A percentile compares a stretch with the other conserved stretches of the same genome.
These are phyloP conservation scores for Aspergillus sp. DNA, from an alignment of 2,329 filamentous ascomycete genomes.

Conservation along the genomic window DNA sequence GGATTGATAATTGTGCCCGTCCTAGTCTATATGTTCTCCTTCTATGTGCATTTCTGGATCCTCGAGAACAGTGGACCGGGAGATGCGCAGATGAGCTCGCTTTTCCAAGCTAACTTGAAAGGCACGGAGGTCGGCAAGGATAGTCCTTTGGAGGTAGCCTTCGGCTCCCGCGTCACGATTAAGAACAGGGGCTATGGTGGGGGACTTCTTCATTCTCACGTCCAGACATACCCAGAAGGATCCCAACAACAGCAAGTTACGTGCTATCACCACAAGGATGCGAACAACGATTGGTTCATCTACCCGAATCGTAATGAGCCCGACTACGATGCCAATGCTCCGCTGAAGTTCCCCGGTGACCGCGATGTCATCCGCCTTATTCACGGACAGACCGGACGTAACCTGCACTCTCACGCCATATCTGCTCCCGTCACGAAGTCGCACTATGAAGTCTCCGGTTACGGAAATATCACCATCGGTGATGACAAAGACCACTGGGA, in stretches of 20 bases:
- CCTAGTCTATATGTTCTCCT: constrained; percentile 91
- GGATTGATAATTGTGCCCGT: constrained; percentile 87
- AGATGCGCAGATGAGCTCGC: constrained; percentile 99
- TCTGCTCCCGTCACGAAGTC: constrained; percentile 84
- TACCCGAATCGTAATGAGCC: constrained; percentile 82
- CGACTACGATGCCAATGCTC: constrained; percentile 69
- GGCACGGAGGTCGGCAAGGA: constrained; percentile 93
- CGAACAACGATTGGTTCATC: constrained; percentile 99
- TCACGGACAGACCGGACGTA: constrained; percentile 92
- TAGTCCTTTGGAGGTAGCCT: constrained; percentile 86
- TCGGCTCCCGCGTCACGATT: constrained; percentile 84
- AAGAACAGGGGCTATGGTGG: constrained; percentile 99
- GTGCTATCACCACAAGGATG: constrained; percentile 99
- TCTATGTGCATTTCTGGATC: constrained; percentile 90
- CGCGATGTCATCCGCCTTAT: constrained; percentile 79
- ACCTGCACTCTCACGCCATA: constrained; percentile 91
- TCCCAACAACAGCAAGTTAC: constrained; percentile 95
- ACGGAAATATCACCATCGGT: constrained; percentile 91
- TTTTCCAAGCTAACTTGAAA: constrained; percentile 95
- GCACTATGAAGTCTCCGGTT: constrained; percentile 90
- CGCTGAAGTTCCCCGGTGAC: constrained; percentile 72
- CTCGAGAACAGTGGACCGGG: constrained; percentile 91
- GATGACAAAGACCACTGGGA: constrained; percentile 98
- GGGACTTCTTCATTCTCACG: constrained; percentile 91
- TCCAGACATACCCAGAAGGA: constrained; percentile 93